Conservation (phyloP, 2,329 filamentous ascomycete genomes). For the Periconia macrospinosa region DNA sequence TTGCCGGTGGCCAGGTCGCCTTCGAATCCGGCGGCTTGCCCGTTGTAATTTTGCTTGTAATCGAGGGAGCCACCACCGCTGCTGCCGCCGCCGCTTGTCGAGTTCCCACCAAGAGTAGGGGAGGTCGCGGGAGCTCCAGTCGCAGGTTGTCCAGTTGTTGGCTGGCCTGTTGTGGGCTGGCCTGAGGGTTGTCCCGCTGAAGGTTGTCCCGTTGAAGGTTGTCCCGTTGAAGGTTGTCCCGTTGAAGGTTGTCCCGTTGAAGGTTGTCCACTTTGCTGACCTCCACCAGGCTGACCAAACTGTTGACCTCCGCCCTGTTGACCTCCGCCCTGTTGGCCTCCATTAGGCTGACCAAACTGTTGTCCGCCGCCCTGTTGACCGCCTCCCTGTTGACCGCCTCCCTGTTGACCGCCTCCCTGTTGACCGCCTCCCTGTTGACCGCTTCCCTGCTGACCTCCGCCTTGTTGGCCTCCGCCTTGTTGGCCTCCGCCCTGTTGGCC, state of each 20-base stretch:
- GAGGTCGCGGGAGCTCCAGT: not conserved
- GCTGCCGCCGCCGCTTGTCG: not conserved
- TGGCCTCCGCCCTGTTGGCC: not conserved
- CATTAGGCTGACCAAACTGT: not conserved
- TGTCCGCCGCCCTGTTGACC: not conserved
- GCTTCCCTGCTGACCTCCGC: no score
- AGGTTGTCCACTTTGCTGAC: not conserved
- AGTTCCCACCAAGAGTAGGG: not conserved
- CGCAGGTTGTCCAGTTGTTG: not conserved
- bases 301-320: not conserved
- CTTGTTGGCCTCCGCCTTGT: not conserved
- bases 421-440: not conserved
- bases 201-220: not conserved
- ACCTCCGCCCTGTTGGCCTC: not conserved
- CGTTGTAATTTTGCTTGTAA: not conserved
- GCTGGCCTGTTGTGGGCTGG: not conserved
- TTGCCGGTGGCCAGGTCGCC: constrained; percentile 37
- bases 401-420: not conserved
- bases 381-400: not conserved
- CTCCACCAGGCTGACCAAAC: not conserved
- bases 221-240: not conserved
- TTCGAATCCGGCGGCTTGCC: not conserved
- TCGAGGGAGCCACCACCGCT: not conserved
- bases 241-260: not conserved
- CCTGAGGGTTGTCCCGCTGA: not conserved